Conservation (phyloP, 371 early-diverging fungal species). For the Astathelohania contejeani region DNA sequence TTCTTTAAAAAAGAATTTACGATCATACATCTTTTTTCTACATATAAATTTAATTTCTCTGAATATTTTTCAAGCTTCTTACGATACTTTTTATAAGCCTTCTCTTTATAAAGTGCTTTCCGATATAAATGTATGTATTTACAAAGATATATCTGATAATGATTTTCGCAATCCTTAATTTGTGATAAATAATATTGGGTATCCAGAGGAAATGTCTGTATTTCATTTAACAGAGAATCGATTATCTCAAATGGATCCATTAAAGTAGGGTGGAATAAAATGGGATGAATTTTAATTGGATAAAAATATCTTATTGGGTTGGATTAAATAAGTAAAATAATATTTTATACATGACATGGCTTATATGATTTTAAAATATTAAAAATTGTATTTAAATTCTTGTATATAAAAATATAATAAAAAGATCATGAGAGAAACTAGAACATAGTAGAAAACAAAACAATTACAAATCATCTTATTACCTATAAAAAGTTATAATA, state of each 20-base stretch:
- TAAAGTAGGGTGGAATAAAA: too few species aligned
- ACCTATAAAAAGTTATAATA: too few species aligned
- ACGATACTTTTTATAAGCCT: neutral
- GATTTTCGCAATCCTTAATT: conserved; percentile 8
- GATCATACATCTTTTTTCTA: neutral
- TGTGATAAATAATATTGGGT: conserved; percentile 13
- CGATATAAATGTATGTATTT: conserved; percentile 8
- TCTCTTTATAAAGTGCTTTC: neutral
- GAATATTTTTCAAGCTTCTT: neutral
- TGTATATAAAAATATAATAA: too few species aligned
- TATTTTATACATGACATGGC: too few species aligned
- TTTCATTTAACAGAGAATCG: conserved; percentile 27
- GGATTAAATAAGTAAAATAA: too few species aligned
- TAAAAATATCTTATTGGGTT: too few species aligned
- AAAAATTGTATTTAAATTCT: too few species aligned
- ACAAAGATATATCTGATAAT: conserved; percentile 2
- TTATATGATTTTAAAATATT: too few species aligned
- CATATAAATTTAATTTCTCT: neutral
- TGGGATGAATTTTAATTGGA: too few species aligned
- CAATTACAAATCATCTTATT: too few species aligned
- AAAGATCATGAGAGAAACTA: too few species aligned
- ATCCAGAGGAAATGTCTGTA: conserved; percentile 38
- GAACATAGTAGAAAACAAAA: too few species aligned
- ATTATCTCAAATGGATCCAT: conserved; percentile 27
- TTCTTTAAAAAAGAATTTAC: neutral